These are phyloP conservation scores for Ilyonectria sp. DNA, from an alignment of 2,329 filamentous ascomycete species.

Conservation along the genomic window DNA sequence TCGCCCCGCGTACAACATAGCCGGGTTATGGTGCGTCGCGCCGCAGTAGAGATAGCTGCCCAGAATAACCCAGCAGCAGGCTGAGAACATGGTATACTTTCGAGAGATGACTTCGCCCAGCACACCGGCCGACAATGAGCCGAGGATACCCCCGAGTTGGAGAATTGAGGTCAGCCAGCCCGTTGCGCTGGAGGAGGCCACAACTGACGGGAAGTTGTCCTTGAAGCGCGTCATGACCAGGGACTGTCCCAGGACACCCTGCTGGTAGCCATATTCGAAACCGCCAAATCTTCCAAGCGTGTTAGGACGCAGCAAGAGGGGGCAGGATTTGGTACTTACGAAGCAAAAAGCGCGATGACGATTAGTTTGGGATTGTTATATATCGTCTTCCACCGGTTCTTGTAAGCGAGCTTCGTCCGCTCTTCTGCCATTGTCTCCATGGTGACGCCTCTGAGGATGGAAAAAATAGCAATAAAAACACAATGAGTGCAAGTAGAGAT, in stretches of 20 bases:
- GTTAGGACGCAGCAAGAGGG: neutral
- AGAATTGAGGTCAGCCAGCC: constrained; percentile 68
- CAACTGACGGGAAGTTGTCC: constrained; percentile 64
- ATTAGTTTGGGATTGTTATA: constrained; percentile 43
- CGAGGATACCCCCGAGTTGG: constrained; percentile 65
- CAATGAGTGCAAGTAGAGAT: neutral
- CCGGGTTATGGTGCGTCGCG: constrained; percentile 56
- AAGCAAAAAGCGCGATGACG: constrained; percentile 45
- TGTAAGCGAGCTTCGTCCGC: constrained; percentile 41
- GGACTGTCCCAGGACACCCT: constrained; percentile 68
- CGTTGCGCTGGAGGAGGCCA: constrained; percentile 61
- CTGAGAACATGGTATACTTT: constrained; percentile 67
- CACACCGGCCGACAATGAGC: constrained; percentile 63
- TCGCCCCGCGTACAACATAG: constrained; percentile 62
- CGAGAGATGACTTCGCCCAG: constrained; percentile 64
- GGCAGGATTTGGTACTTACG: constrained; percentile 26
- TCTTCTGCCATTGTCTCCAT: constrained; percentile 38
- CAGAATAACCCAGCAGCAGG: constrained; percentile 62
- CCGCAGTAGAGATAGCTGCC: constrained; percentile 63
- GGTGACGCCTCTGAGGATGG: neutral
- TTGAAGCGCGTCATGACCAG: constrained; percentile 68
- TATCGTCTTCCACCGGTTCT: constrained; percentile 44
- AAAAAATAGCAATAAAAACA: neutral
- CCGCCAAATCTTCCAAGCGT: constrained; percentile 37
- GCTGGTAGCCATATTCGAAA: constrained; percentile 54